phyloP scores from a whole-genome alignment of 148 eudicot species.

The Vaccinium vitisidaea region DNA sequence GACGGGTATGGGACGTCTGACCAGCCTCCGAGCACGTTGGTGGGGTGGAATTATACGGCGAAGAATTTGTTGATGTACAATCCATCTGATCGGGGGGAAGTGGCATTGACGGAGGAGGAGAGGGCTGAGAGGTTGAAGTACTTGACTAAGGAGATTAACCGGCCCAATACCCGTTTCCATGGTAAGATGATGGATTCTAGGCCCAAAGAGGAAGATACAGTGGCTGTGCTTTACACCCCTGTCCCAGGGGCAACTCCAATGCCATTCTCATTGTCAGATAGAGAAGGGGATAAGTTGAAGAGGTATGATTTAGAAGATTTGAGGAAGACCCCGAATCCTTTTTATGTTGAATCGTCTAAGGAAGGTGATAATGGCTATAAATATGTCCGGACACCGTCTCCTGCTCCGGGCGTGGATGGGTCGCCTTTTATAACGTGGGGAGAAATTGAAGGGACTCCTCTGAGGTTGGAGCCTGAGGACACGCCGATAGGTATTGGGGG shows the following conservation, averaged over 20 bases:
- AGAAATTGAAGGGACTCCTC: conserved; percentile 93
- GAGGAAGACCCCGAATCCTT: conserved; percentile 74
- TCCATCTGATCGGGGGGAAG: conserved; percentile 83
- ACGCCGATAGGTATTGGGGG: conserved; percentile 94
- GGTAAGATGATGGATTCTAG: conserved; percentile 57
- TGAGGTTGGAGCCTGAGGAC: conserved; percentile 86
- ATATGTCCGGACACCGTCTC: conserved; percentile 82
- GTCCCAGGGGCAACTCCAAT: conserved; percentile 70
- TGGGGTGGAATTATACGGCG: conserved; percentile 75
- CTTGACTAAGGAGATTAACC: conserved; percentile 73
- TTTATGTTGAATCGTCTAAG: conserved; percentile 70
- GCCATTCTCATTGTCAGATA: conserved; percentile 36
- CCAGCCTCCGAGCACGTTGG: conserved; percentile 73
- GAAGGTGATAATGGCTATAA: conserved; percentile 78
- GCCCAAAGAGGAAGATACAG: conserved; percentile 47
- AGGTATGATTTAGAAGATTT: conserved; percentile 91
- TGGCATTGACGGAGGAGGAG: conserved; percentile 66
- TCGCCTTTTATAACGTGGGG: conserved; percentile 97
- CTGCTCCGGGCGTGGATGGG: conserved; percentile 88
- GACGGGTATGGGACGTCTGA: conserved; percentile 91
- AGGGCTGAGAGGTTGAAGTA: conserved; percentile 61
- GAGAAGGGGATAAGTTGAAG: conserved; percentile 64
- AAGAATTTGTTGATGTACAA: conserved; percentile 93
- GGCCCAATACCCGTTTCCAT: conserved; percentile 71
- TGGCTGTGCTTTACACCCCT: conserved; percentile 60